A percentile compares a stretch with the other conserved stretches of the same genome.
Evolutionary conservation across 202 grass and related monocot genomes (phyloP).

Genomic region (Eragrostis tef): DNA sequence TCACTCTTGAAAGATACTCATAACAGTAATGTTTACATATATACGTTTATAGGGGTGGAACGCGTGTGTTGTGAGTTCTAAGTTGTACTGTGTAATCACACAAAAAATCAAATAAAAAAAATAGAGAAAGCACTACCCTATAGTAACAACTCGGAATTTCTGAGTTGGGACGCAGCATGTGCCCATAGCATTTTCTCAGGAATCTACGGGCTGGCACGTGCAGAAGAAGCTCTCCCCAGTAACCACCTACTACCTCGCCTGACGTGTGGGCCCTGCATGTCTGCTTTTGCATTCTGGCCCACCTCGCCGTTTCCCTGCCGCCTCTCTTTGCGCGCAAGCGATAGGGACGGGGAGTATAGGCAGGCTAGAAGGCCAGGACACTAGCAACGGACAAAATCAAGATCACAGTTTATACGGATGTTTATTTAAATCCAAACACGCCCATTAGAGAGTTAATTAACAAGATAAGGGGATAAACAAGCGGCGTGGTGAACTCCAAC

Average conservation of each 20-base stretch:
- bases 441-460: neutral
- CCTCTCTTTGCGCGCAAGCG: neutral
- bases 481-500: constrained; percentile 25
- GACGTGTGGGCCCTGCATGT: constrained; percentile 19
- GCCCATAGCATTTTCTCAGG: constrained; percentile 27
- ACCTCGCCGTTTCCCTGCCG: constrained; percentile 7
- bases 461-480: neutral
- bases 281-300: constrained; percentile 4
- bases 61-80: too few species aligned
- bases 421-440: constrained; percentile 26
- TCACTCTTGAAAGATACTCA: too few species aligned
- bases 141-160: neutral
- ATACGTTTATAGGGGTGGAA: too few species aligned
- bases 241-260: constrained; percentile 44
- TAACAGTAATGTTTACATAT: too few species aligned
- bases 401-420: neutral
- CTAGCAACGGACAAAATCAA: neutral
- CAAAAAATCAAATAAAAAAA: neutral
- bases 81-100: too few species aligned
- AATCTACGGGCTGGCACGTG: constrained; percentile 45
- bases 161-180: neutral
- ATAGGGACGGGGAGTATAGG: neutral
- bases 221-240: constrained; percentile 55
- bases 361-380: neutral
- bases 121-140: neutral